A percentile compares a stretch with the other conserved stretches of the same genome.
These are phyloP conservation scores for Rickenella mellea DNA, from an alignment of 768 basidiomycete genomes.

Conservation along the genomic window DNA sequence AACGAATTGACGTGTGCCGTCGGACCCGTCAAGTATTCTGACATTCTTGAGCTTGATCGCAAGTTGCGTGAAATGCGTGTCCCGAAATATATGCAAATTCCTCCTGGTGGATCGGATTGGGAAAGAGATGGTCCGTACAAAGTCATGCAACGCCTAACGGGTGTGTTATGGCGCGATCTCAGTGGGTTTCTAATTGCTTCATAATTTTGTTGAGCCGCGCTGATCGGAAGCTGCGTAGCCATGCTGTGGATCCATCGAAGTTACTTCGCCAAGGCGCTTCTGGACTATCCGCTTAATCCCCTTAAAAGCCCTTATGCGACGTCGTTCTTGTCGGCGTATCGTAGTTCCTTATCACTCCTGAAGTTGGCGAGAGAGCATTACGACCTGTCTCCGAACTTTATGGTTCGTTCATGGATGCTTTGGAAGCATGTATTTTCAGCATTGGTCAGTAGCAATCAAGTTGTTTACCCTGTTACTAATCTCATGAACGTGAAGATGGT, in stretches of 20 bases:
- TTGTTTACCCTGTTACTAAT: too few relatives aligned
- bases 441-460: conserved; percentile 33
- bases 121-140: too few relatives aligned
- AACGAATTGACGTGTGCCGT: conserved; percentile 47
- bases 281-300: conserved; percentile 54
- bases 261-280: conserved; percentile 67
- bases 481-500: conserved; percentile 34
- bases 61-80: conserved; percentile 52
- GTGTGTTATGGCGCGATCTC: too few relatives aligned
- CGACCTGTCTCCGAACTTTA: conserved; percentile 53
- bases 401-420: conserved; percentile 64
- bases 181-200: too few relatives aligned
- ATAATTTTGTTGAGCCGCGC: too few relatives aligned
- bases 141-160: too few relatives aligned
- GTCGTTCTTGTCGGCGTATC: conserved; percentile 58
- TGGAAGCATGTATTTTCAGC: conserved; percentile 69
- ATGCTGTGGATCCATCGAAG: conserved; percentile 66
- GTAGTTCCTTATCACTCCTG: conserved; percentile 57
- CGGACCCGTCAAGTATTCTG: conserved; percentile 52
- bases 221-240: conserved; percentile 30
- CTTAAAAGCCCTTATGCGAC: conserved; percentile 59
- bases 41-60: conserved; percentile 58
- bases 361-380: conserved; percentile 54
- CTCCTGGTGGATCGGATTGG: too few relatives aligned
- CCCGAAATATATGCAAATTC: conserved; percentile 56